These are phyloP conservation scores for Fraxinus sp. DNA, from an alignment of 305 asterid genomes.

Conservation along the genomic window DNA sequence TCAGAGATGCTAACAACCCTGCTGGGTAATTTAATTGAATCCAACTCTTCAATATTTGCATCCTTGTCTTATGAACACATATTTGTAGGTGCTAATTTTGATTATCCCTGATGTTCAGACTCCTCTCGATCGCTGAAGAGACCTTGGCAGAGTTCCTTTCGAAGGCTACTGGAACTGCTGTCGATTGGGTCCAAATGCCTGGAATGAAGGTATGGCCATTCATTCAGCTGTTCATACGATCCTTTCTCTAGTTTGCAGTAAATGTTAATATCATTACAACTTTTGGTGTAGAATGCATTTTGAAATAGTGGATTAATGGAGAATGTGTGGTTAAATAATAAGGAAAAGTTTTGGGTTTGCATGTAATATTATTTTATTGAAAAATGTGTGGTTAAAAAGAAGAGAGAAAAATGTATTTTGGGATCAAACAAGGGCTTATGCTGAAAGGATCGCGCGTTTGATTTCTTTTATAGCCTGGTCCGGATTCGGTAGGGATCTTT, in stretches of 20 bases:
- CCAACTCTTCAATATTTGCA: slow-evolving; percentile 6
- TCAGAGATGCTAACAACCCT: slow-evolving; percentile 83
- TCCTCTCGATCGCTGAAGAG: slow-evolving; percentile 93
- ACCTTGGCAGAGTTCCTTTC: slow-evolving; percentile 98
- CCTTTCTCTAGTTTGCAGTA: not conserved
- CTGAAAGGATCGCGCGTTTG: slow-evolving; percentile 16
- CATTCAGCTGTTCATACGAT: slow-evolving; percentile 1
- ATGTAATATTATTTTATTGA: not conserved
- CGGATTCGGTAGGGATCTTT: slow-evolving; percentile 98
- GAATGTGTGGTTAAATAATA: not conserved
- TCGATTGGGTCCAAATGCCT: slow-evolving; percentile 99
- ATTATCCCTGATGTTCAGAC: slow-evolving; percentile 42
- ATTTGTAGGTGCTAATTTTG: not conserved
- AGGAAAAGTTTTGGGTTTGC: not conserved
- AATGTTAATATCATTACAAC: not conserved
- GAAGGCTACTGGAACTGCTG: slow-evolving; percentile 99
- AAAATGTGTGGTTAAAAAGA: not conserved
- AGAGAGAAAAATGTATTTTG: not conserved
- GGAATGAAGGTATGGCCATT: slow-evolving; percentile 85
- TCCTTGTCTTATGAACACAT: not conserved
- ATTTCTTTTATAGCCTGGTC: slow-evolving; percentile 86
- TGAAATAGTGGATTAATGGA: not conserved
- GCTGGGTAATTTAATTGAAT: slow-evolving; percentile 68
- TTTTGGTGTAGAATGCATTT: not conserved
- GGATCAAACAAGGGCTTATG: not conserved